Evolutionary conservation across 768 basidiomycete genomes (phyloP), one percentile per base, ranked within the genome.

Genomic region (Mrakia frigida): DNA sequence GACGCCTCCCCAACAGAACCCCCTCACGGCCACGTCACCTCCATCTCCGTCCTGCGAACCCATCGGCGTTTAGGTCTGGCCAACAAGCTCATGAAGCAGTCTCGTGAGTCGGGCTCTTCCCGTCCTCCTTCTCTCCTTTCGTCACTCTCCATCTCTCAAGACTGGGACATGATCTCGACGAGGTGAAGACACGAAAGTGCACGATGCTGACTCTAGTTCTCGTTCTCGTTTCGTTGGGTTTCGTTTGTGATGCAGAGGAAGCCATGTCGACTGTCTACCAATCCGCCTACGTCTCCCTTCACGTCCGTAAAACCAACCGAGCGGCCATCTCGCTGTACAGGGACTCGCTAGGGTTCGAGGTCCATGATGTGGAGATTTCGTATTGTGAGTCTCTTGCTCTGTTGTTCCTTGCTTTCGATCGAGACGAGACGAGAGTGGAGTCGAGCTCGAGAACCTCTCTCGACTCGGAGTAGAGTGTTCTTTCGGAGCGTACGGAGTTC

Each of bases 261-360:
- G 92, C 95, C 1, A 98, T 98, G 95, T 86, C 88, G 21, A 88
- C 88, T 1, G 87, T 93, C n/a, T 96, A 95, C 85, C 87, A 88
- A 50, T 94, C 94, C 0, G 83, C 89, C 25, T 91, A 90, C 80
- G 92, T 94, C 28, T 92, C 92, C 0, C 85, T 98, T 31, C 94
- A 98, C 80, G 95, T 98, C 39, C 88, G 96, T 65, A 92, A 93
- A 84, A 93, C 93, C n/a, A 98, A 98, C 82, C 89, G 91, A 74
- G 93, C 95, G 0, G 95, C 96, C 0, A 88, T 98, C 61, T 88
- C 87, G 16, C 85, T 98, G 73, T 98, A 98, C 83, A 88, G 89
- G 68, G 94, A 96, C 81, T 90, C 92, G 2, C 85, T 98, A 9
- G 94, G 94, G 2, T 98, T 98, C 84, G 87, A 90, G 31, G 91